Base-by-base conservation (phyloP, 139 green algal genomes). In the Nannochloris sp. region DNA sequence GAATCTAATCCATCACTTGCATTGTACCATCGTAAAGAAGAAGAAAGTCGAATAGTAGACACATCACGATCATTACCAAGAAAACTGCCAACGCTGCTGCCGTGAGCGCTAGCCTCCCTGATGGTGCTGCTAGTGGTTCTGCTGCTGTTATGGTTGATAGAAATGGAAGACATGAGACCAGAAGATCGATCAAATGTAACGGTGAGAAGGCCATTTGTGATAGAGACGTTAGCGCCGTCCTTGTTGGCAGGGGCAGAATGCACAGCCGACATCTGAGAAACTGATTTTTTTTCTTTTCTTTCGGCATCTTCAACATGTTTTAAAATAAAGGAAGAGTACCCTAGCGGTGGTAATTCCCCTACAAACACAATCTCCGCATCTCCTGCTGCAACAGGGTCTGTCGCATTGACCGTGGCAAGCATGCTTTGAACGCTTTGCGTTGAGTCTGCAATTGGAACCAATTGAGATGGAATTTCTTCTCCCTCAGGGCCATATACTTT, bases 281-380 rank as follows among this genome's bases (percentile, higher is more conserved):
- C n/a, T n/a, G n/a, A n/a, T n/a, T n/a, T n/a, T n/a, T n/a, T n/a
- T n/a, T n/a, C n/a, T n/a, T n/a, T n/a, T n/a, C n/a, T n/a, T n/a
- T n/a, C n/a, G n/a, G n/a, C n/a, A n/a, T n/a, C n/a, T n/a, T n/a
- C n/a, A n/a, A n/a, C n/a, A n/a, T n/a, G 42, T 19, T 19, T 51
- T 27, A 51, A 19, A 19, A 27, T 19, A 51, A 51, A 83, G 19
- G 45, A 71, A 19, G 56, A 42, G 57, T 79, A 89, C 3, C 83
- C 84, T 7, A 88, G 35, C 4, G 84, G 80, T 1, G 78, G 80
- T 9, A 87, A 29, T 0, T 62, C 53, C 0, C 71, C 19, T 6
- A 37, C 24, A 61, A 89, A 90, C 4, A 58, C 65, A 6, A 89
- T 37, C 68, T 87, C 75, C 23, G 47, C n/a, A 23, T 64, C 4